phyloP scores from a whole-genome alignment of 139 green algal genomes.

The Penium margaritaceum region DNA sequence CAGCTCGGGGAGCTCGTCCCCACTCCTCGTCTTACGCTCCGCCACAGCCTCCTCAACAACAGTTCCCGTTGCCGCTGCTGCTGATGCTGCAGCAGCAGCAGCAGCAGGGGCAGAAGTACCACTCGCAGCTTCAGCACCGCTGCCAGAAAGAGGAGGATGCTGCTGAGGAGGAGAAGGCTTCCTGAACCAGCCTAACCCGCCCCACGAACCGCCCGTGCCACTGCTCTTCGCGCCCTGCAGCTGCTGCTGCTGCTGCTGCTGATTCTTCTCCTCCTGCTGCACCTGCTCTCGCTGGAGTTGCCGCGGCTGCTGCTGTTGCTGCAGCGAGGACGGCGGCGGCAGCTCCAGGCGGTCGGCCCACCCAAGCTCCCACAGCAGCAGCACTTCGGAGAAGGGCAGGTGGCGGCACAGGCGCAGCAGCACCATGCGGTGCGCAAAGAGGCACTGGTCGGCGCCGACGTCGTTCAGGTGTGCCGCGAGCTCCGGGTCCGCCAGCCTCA shows the following conservation, averaged over 20 bases:
- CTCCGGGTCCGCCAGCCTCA: conserved; percentile 50
- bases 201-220: background rate
- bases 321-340: background rate
- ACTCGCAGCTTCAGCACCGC: too few relatives aligned
- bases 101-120: too few relatives aligned
- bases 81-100: too few relatives aligned
- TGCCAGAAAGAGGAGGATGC: too few relatives aligned
- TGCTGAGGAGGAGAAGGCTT: too few relatives aligned
- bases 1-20: background rate
- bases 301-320: background rate
- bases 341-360: background rate
- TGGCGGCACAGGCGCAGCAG: background rate
- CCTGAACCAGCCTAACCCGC: background rate
- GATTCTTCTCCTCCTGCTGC: background rate
- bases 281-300: background rate
- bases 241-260: background rate
- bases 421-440: conserved; percentile 9
- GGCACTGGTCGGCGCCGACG: background rate
- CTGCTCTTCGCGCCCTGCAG: background rate
- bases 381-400: background rate
- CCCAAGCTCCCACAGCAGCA: conserved; percentile 3
- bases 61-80: background rate
- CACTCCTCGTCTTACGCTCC: background rate
- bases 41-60: background rate
- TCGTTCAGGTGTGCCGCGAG: conserved; percentile 20